phyloP scores from a whole-genome alignment of 768 basidiomycete genomes.

The Lactarius hatsudake region DNA sequence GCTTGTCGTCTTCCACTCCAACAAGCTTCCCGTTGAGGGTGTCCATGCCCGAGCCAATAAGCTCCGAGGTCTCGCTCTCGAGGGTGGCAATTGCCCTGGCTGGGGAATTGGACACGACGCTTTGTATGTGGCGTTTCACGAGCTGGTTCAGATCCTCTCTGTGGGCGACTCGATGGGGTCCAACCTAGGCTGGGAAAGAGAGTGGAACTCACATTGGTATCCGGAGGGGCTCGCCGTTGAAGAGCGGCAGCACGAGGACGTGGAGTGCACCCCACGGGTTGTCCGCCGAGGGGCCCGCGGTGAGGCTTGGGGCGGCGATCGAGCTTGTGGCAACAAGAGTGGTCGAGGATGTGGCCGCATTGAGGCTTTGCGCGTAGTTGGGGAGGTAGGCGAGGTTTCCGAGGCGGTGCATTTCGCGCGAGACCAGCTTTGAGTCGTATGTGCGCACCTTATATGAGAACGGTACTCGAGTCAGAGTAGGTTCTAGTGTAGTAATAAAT shows the following conservation, averaged over 20 bases:
- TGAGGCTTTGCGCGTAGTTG: slow-evolving; percentile 50
- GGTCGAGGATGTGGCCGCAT: slow-evolving; percentile 48
- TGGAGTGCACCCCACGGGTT: slow-evolving; percentile 81
- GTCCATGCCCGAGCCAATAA: slow-evolving; percentile 87
- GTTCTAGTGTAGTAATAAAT: not conserved
- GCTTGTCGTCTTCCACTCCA: slow-evolving; percentile 72
- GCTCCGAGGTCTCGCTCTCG: slow-evolving; percentile 74
- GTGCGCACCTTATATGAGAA: slow-evolving; percentile 52
- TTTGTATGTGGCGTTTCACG: slow-evolving; percentile 74
- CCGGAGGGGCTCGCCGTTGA: slow-evolving; percentile 85
- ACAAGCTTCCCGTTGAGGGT: slow-evolving; percentile 84
- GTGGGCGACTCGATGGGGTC: slow-evolving; percentile 6
- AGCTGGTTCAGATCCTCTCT: slow-evolving; percentile 88
- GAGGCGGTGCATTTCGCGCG: slow-evolving; percentile 82
- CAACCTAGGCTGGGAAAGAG: not conserved
- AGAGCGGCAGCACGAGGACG: slow-evolving; percentile 84
- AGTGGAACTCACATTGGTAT: slow-evolving; percentile 66
- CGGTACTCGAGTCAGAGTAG: not conserved
- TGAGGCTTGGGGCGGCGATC: slow-evolving; percentile 24
- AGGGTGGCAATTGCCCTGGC: slow-evolving; percentile 71
- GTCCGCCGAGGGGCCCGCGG: slow-evolving; percentile 46
- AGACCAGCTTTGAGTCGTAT: slow-evolving; percentile 76
- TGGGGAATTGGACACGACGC: slow-evolving; percentile 69
- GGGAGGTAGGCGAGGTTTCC: slow-evolving; percentile 58
- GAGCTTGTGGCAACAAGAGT: slow-evolving; percentile 35